phyloP scores from a whole-genome alignment of 768 basidiomycete species.

The Lentinula sp. region DNA sequence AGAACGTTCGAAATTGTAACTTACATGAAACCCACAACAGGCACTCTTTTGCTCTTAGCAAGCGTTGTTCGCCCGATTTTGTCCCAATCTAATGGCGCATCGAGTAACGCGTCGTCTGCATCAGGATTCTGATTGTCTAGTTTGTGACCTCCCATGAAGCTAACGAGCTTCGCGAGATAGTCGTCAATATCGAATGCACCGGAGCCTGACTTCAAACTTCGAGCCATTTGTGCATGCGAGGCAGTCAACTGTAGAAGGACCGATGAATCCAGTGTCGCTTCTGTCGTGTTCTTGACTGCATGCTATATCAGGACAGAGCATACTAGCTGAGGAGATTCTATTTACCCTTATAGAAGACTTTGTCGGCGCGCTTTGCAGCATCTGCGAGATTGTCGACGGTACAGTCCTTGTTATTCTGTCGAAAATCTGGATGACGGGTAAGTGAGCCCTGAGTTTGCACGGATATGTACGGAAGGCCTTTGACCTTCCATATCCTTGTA shows the following conservation, averaged over 20 bases:
- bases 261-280: conserved; percentile 86
- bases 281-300: conserved; percentile 72
- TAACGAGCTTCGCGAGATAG: conserved; percentile 70
- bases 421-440: conserved; percentile 24
- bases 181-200: conserved; percentile 92
- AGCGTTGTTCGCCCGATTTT: conserved; percentile 80
- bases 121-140: conserved; percentile 41
- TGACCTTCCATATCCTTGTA: conserved; percentile 61
- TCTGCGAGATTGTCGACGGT: conserved; percentile 49
- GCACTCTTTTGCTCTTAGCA: conserved; percentile 72
- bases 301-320: neutral
- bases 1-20: conserved; percentile 13
- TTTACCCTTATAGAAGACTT: conserved; percentile 59
- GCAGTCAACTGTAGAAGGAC: conserved; percentile 58
- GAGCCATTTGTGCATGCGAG: conserved; percentile 82
- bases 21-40: conserved; percentile 86
- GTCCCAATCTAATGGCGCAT: conserved; percentile 67
- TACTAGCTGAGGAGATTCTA: conserved; percentile 3
- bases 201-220: conserved; percentile 81
- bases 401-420: conserved; percentile 44
- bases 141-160: conserved; percentile 69
- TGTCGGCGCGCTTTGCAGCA: conserved; percentile 53
- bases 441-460: conserved; percentile 13
- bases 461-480: conserved; percentile 10
- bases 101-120: conserved; percentile 30